Evolutionary conservation across 164 flowering plant species (phyloP).

Genomic region (Echeveria elegans): DNA sequence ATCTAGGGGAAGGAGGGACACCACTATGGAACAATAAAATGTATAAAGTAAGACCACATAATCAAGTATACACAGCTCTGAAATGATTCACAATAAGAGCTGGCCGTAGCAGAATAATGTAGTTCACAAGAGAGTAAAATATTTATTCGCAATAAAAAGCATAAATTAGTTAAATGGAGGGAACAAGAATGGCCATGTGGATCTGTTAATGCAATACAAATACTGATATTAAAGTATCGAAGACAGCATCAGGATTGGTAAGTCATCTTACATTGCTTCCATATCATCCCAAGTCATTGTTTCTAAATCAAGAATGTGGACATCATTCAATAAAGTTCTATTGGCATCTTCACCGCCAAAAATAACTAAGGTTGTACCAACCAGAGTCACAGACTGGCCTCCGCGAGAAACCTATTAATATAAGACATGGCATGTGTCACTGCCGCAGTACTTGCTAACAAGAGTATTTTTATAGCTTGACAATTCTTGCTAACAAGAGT

Average conservation of each 20-base stretch:
- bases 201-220: not conserved
- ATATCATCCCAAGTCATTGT: slow-evolving; percentile 99
- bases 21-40: slow-evolving; percentile 46
- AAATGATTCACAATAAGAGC: not conserved
- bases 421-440: too few species aligned
- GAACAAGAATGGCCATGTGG: not conserved
- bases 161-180: not conserved
- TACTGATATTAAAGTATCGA: not conserved
- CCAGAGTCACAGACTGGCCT: slow-evolving; percentile 88
- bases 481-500: not conserved
- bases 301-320: slow-evolving; percentile 93
- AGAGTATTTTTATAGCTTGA: too few species aligned
- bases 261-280: slow-evolving; percentile 74
- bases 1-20: slow-evolving; percentile 92
- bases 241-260: not conserved
- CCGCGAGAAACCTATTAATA: slow-evolving; percentile 75
- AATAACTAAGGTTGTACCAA: slow-evolving; percentile 76
- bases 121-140: not conserved
- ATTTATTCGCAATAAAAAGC: too few species aligned
- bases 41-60: slow-evolving; percentile 4
- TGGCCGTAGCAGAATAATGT: not conserved
- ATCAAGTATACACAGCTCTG: not conserved
- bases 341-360: slow-evolving; percentile 99
- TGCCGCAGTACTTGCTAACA: too few species aligned
- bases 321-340: slow-evolving; percentile 82